These are phyloP conservation scores for Stagonosporopsis cucurbitacearum DNA, from an alignment of 2,329 filamentous ascomycete genomes.

Conservation along the genomic window DNA sequence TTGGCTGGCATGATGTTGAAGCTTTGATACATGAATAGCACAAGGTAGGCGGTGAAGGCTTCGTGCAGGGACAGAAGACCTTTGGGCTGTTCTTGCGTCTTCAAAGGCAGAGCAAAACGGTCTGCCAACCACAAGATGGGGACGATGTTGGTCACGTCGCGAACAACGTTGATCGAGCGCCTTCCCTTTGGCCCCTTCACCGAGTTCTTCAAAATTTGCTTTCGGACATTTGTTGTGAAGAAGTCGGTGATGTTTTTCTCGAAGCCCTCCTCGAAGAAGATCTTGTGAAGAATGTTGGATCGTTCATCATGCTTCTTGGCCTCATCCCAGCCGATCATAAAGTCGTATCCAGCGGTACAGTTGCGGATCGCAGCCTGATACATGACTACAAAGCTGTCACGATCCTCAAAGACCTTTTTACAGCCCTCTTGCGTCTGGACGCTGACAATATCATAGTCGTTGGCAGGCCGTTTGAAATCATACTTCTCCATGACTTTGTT, in stretches of 20 bases:
- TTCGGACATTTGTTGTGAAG: constrained; percentile 58
- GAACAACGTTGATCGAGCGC: constrained; percentile 61
- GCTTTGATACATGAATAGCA: constrained; percentile 67
- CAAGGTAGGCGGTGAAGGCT: constrained; percentile 62
- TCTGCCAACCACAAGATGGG: constrained; percentile 70
- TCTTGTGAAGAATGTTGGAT: constrained; percentile 53
- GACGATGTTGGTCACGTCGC: constrained; percentile 71
- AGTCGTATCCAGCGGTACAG: constrained; percentile 61
- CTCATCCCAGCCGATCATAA: constrained; percentile 58
- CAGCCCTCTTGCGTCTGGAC: constrained; percentile 59
- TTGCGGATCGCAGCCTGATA: constrained; percentile 67
- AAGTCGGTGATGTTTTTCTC: constrained; percentile 70
- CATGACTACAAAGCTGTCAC: constrained; percentile 57
- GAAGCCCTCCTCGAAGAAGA: constrained; percentile 67
- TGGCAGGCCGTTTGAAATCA: constrained; percentile 53
- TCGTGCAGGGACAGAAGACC: constrained; percentile 60
- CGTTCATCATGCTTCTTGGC: constrained; percentile 48
- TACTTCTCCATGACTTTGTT: constrained; percentile 57
- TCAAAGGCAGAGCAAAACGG: constrained; percentile 71
- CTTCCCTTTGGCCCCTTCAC: constrained; percentile 55
- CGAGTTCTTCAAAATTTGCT: constrained; percentile 55
- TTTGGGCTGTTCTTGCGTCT: constrained; percentile 65
- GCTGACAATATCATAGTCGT: constrained; percentile 53
- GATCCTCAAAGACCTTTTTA: constrained; percentile 58
- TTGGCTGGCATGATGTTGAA: constrained; percentile 60